Conservation (phyloP, 2,329 filamentous ascomycete genomes). For the Neopestalotiopsis clavispora region DNA sequence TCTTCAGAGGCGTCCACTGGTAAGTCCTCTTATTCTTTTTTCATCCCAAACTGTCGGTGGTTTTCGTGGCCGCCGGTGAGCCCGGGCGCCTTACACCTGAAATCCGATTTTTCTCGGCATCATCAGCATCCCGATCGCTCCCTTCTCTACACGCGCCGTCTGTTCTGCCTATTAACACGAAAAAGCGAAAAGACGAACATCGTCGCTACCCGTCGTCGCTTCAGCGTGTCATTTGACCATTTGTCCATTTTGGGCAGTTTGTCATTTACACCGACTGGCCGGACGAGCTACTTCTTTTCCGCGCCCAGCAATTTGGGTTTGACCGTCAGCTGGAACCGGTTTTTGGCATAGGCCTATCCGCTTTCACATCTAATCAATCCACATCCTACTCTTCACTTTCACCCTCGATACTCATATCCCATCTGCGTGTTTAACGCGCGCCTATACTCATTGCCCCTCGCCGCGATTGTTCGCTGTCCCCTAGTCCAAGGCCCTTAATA, state of each 20-base stretch:
- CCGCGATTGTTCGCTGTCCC: not conserved
- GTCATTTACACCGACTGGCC: not conserved
- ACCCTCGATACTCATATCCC: not conserved
- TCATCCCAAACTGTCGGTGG: not conserved
- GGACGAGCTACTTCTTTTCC: not conserved
- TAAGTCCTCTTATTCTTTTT: not conserved
- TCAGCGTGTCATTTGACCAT: not conserved
- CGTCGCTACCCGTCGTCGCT: not conserved
- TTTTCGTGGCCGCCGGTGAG: constrained; percentile 5
- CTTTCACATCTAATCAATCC: not conserved
- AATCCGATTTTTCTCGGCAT: constrained; percentile 10
- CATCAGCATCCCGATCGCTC: constrained; percentile 1
- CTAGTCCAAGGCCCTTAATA: not conserved
- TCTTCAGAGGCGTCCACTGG: not conserved
- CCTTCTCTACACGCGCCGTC: not conserved
- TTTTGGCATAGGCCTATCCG: not conserved
- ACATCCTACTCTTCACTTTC: not conserved
- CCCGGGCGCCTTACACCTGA: constrained; percentile 13
- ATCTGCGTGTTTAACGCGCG: not conserved
- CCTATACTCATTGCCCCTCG: not conserved
- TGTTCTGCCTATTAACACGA: not conserved
- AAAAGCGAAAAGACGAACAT: not conserved
- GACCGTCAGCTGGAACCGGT: not conserved
- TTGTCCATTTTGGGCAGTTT: constrained; percentile 3
- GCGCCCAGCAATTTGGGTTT: not conserved